Evolutionary conservation across 805 yeast genomes (phyloP).

Genomic region (Kregervanrija delftensis): DNA sequence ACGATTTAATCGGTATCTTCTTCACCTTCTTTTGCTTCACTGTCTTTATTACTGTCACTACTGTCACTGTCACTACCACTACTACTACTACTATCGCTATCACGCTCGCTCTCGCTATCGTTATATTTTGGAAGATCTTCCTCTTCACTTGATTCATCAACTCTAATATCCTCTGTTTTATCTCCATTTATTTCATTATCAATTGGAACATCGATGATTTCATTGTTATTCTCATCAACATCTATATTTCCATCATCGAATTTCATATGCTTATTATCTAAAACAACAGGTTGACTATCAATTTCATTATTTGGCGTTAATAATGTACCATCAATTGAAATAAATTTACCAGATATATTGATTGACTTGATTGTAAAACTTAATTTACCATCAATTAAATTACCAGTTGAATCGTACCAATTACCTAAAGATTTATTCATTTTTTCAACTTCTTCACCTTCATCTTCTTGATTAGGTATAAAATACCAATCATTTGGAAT

Average conservation of each 20-base stretch:
- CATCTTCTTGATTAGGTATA: slow-evolving; percentile 72
- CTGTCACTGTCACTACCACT: slow-evolving; percentile 1
- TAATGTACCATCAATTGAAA: slow-evolving; percentile 85
- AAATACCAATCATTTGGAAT: slow-evolving; percentile 88
- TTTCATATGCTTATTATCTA: slow-evolving; percentile 35
- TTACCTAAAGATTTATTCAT: slow-evolving; percentile 57
- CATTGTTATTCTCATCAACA: slow-evolving; percentile 2
- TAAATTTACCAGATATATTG: slow-evolving; percentile 71
- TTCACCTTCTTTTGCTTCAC: background rate
- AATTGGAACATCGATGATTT: background rate
- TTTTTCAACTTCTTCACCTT: slow-evolving; percentile 23
- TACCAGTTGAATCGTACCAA: slow-evolving; percentile 77
- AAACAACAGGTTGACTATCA: slow-evolving; percentile 45
- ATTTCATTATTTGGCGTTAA: slow-evolving; percentile 49
- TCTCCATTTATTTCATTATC: slow-evolving; percentile 6
- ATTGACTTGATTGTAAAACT: slow-evolving; percentile 68
- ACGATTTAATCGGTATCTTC: slow-evolving; percentile 3
- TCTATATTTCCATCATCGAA: slow-evolving; percentile 27
- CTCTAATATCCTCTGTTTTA: slow-evolving; percentile 6
- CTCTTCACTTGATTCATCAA: slow-evolving; percentile 11
- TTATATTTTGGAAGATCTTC: slow-evolving; percentile 21
- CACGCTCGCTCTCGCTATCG: slow-evolving; percentile 2
- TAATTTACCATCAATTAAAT: slow-evolving; percentile 75
- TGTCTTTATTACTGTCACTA: background rate
- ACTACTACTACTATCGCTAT: background rate